Base-by-base conservation (phyloP, 2,329 filamentous ascomycete genomes). In the Colletotrichum noveboracense region DNA sequence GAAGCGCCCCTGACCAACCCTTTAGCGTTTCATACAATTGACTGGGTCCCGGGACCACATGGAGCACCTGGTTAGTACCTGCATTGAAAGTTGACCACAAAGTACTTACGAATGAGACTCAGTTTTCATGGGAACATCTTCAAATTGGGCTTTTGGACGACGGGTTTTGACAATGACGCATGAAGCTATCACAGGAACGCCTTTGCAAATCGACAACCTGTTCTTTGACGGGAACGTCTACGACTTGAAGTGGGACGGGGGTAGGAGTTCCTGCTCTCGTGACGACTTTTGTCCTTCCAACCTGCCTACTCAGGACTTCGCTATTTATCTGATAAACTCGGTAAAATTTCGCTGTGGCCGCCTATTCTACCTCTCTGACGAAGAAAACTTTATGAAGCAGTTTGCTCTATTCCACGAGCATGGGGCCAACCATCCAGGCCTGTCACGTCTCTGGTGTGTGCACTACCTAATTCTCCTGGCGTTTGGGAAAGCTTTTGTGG, bases 261-360 rank as follows among this genome's bases (percentile, higher is more conserved):
- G 60, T n/a, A 34, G 60, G 9, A 36, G 30, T 16, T 30, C 60
- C 12, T 64, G 18, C 28, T 8, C 30, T 8, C 30, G 30, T 5
- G 30, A 64, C 14, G 60, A 64, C 32, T 64, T 64, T 21, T 24
- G 60, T 18, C 60, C 30, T 4, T 64, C 60, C 30, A 64, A 38
- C 8, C 32, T 64, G 5, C 60, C 60, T 21, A 64, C 60, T 26
- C 60, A 64, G 12, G 60, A 64, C 28, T 64, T 64, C 13, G 87
- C 88, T 5, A 81, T 88, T 5, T 90, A 88, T 71, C 79, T 91
- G 5, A 87, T 90, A 81, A 90, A 89, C 73, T 86, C 88, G 0
- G 88, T 90, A 72, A 90, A 90, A 65, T 91, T 91, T 55, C 88
- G 90, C 72, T 89, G 88, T 70, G 86, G 87, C 3, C 88, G 89